A percentile compares a stretch with the other conserved stretches of the same genome.
phyloP scores from a whole-genome alignment of 2,329 filamentous ascomycete genomes.

The Chlorencoelia australis region DNA sequence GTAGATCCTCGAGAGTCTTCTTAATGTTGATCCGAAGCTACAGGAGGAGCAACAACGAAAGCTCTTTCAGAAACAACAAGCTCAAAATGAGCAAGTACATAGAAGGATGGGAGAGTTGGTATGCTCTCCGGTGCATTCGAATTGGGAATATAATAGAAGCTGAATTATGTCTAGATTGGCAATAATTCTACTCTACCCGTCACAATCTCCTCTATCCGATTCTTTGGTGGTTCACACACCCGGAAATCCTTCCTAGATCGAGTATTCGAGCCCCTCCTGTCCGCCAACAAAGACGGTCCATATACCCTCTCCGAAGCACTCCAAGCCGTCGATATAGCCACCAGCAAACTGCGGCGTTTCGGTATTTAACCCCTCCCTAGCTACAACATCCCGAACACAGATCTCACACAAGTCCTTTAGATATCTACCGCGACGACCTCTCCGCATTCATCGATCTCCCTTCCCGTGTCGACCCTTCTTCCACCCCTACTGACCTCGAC shows the following conservation, averaged over 20 bases:
- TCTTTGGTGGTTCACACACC: conserved; percentile 78
- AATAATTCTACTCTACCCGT: conserved; percentile 81
- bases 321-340: conserved; percentile 56
- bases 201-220: conserved; percentile 73
- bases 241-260: conserved; percentile 73
- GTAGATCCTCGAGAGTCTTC: conserved; percentile 7
- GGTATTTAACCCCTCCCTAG: conserved; percentile 42
- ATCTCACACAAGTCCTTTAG: conserved; percentile 34
- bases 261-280: conserved; percentile 68
- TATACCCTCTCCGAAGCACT: conserved; percentile 78
- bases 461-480: conserved; percentile 55
- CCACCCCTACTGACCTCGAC: conserved; percentile 68
- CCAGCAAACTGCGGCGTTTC: conserved; percentile 68
- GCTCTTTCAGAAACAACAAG: conserved; percentile 50
- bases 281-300: conserved; percentile 51
- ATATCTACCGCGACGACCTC: conserved; percentile 79
- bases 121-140: too few relatives aligned
- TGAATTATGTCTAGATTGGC: too few relatives aligned
- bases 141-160: too few relatives aligned
- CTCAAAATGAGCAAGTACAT: too few relatives aligned
- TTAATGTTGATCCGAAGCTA: conserved; percentile 45
- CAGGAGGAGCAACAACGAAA: conserved; percentile 45
- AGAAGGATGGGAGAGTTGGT: conserved; percentile 56
- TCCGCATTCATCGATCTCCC: conserved; percentile 74
- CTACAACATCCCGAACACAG: background rate